phyloP scores from a whole-genome alignment of 1,139 yeast species.

The Suhomyces choctaworum region DNA sequence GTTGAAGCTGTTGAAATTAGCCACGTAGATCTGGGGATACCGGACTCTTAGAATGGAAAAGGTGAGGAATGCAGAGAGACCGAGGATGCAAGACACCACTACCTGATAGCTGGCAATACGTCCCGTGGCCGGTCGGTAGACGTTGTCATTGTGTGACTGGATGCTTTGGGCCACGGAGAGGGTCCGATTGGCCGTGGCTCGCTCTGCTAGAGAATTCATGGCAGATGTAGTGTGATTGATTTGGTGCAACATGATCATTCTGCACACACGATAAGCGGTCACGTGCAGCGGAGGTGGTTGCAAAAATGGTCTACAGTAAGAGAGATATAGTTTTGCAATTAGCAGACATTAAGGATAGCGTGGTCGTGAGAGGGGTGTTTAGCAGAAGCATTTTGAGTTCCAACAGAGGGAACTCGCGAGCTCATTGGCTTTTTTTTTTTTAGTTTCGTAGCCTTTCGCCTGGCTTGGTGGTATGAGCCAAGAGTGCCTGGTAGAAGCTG shows the following conservation, averaged over 20 bases:
- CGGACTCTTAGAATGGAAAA: conserved; percentile 65
- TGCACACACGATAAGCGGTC: conserved; percentile 1
- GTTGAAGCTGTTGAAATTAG: conserved; percentile 48
- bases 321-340: no score
- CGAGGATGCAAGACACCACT: conserved; percentile 61
- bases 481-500: conserved; percentile 8
- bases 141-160: conserved; percentile 5
- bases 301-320: no score
- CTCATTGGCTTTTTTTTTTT: no score
- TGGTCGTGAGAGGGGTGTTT: no score
- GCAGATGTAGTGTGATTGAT: not conserved
- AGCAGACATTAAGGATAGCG: no score
- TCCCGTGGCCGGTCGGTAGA: conserved; percentile 30
- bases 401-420: no score
- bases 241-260: no score
- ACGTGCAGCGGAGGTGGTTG: conserved; percentile 4
- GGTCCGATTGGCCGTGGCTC: conserved; percentile 1
- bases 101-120: conserved; percentile 54
- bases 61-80: conserved; percentile 59
- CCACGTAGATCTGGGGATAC: conserved; percentile 73
- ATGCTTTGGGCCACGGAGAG: not conserved
- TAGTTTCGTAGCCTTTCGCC: not conserved
- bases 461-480: not conserved
- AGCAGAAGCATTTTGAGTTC: no score
- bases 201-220: conserved; percentile 1